phyloP scores from a whole-genome alignment of 2,329 filamentous ascomycete species.

The Colletotrichum eremochloae region DNA sequence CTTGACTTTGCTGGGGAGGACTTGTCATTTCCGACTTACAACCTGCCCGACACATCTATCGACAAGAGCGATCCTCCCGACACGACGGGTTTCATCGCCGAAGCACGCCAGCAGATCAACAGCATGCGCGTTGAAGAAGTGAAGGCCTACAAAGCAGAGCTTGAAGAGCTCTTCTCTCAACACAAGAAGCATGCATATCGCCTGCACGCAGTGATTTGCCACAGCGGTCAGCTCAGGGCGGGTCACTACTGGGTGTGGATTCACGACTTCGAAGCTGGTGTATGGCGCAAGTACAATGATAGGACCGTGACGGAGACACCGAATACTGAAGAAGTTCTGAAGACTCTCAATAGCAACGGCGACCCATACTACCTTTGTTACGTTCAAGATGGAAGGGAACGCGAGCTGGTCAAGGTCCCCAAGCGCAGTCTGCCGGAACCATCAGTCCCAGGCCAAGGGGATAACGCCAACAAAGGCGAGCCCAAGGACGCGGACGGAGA shows the following conservation, averaged over 20 bases:
- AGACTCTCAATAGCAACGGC: slow-evolving; percentile 74
- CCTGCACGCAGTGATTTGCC: slow-evolving; percentile 93
- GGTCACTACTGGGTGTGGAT: slow-evolving; percentile 99
- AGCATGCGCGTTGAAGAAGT: slow-evolving; percentile 63
- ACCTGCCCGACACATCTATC: slow-evolving; percentile 4
- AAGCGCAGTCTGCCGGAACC: slow-evolving; percentile 17
- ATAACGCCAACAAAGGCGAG: neutral
- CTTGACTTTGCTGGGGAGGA: slow-evolving; percentile 38
- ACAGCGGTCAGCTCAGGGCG: slow-evolving; percentile 78
- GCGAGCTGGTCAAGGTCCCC: slow-evolving; percentile 64
- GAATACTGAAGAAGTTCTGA: slow-evolving; percentile 77
- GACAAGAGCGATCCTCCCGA: slow-evolving; percentile 19
- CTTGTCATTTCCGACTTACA: slow-evolving; percentile 22
- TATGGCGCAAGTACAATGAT: slow-evolving; percentile 97
- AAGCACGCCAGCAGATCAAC: slow-evolving; percentile 46
- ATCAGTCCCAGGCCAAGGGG: neutral
- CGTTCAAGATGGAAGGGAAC: slow-evolving; percentile 76
- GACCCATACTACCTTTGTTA: slow-evolving; percentile 90
- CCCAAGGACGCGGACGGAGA: slow-evolving; percentile 32
- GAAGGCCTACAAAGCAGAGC: slow-evolving; percentile 46
- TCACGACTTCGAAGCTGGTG: slow-evolving; percentile 80
- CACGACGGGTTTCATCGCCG: neutral
- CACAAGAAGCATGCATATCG: slow-evolving; percentile 79
- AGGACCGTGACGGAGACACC: slow-evolving; percentile 79
- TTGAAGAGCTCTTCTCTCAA: slow-evolving; percentile 70